A percentile compares a stretch with the other conserved stretches of the same genome.
Conservation (phyloP, 495 filamentous ascomycete genomes). For the Aspergillus nidulans region DNA sequence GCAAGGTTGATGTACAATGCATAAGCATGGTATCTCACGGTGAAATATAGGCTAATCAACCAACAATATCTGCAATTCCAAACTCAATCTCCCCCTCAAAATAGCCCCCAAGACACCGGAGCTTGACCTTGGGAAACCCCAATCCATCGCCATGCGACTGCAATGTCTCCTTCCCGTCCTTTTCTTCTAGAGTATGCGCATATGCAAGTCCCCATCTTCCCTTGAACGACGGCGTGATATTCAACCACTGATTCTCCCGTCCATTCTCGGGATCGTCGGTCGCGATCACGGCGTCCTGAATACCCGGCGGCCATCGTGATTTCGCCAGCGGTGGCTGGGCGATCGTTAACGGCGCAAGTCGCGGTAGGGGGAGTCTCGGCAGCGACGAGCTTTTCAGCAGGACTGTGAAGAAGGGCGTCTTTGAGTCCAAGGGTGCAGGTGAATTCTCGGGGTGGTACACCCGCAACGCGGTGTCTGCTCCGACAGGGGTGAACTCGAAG, state of each 20-base stretch:
- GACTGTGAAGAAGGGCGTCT: not conserved
- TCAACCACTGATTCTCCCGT: slow-evolving; percentile 2
- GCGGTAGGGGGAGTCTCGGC: not conserved
- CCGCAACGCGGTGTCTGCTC: not conserved
- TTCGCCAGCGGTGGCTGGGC: not conserved
- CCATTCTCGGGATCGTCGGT: slow-evolving; percentile 6
- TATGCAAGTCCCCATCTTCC: slow-evolving; percentile 2
- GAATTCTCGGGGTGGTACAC: not conserved
- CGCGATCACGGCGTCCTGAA: not conserved
- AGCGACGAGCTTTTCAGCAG: not conserved
- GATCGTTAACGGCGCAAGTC: not conserved
- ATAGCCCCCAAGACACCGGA: slow-evolving; percentile 29
- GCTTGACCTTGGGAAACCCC: slow-evolving; percentile 45
- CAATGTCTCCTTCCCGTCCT: slow-evolving; percentile 31
- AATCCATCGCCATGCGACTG: slow-evolving; percentile 32
- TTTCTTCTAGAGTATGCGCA: slow-evolving; percentile 53
- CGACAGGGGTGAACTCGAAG: not conserved
- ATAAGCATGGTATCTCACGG: not conserved
- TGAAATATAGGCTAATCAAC: not conserved
- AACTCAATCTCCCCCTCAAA: not conserved
- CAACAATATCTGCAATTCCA: not conserved
- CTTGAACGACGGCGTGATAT: not conserved
- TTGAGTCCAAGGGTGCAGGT: not conserved
- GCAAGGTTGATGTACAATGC: not conserved
- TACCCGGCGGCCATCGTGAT: not conserved